A percentile compares a stretch with the other conserved stretches of the same genome.
These are phyloP conservation scores for Knoxdaviesia capensis DNA, from an alignment of 2,329 filamentous ascomycete species.

Conservation along the genomic window DNA sequence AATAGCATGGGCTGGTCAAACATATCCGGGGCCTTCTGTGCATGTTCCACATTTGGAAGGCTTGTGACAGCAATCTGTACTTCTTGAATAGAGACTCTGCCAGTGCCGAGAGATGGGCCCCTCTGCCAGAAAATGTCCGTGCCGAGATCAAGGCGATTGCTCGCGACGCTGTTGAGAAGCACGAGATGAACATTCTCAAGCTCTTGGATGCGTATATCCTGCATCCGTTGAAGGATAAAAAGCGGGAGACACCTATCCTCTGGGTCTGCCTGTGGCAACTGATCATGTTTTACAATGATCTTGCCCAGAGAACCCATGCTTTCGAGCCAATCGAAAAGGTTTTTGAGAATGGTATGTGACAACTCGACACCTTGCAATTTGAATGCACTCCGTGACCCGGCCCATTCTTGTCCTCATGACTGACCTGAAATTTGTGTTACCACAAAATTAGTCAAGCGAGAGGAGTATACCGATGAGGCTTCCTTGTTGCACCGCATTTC, in stretches of 20 bases:
- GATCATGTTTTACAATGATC: constrained; percentile 25
- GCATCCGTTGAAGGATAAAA: constrained; percentile 15
- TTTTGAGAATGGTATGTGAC: too few species aligned
- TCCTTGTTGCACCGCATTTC: too few species aligned
- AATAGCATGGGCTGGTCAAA: constrained; percentile 19
- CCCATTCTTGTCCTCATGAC: too few species aligned
- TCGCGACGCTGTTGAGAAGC: constrained; percentile 14
- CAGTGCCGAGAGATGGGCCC: too few species aligned
- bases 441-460: too few species aligned
- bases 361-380: too few species aligned
- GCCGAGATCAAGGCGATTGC: constrained; percentile 19
- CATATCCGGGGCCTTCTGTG: constrained; percentile 25
- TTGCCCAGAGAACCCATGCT: too few species aligned
- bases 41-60: constrained; percentile 28
- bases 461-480: too few species aligned
- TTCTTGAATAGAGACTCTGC: too few species aligned
- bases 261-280: constrained; percentile 29
- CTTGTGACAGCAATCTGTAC: constrained; percentile 3
- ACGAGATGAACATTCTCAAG: constrained; percentile 19
- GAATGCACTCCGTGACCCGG: too few species aligned
- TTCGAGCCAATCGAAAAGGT: too few species aligned
- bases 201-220: constrained; percentile 18
- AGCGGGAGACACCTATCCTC: constrained; percentile 18
- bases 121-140: constrained; percentile 10
- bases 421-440: too few species aligned